Percentiles rank a stretch among this genome's conserved stretches.
These are phyloP conservation scores for Fusarium sp. DNA, from an alignment of 2,329 filamentous ascomycete genomes.

Conservation along the genomic window DNA sequence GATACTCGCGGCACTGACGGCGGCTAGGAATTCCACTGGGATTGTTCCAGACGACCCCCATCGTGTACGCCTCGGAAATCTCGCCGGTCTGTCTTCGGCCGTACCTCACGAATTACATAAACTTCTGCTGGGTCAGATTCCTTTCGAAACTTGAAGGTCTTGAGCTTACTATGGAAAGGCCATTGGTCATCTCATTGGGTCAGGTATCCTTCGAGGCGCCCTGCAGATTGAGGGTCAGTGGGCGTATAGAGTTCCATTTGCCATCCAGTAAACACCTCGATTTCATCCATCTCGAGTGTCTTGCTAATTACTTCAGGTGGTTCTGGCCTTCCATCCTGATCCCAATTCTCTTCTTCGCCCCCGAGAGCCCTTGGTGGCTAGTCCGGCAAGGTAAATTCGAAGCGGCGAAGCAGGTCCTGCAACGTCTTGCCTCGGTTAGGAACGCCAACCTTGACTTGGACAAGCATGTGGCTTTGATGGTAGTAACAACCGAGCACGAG, in stretches of 20 bases:
- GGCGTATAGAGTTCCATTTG: neutral
- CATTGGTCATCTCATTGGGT: neutral
- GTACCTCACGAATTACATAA: constrained; percentile 23
- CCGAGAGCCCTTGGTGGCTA: neutral
- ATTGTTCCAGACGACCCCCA: neutral
- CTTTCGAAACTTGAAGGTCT: too few species aligned
- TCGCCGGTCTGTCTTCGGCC: constrained; percentile 17
- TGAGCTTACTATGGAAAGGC: neutral
- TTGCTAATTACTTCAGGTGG: neutral
- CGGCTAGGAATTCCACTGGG: neutral
- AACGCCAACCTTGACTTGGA: neutral
- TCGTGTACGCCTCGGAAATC: constrained; percentile 27
- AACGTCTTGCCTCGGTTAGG: neutral
- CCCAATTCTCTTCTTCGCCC: neutral
- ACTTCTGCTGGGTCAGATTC: neutral
- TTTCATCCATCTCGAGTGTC: neutral
- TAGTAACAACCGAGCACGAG: neutral
- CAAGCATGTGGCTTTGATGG: neutral
- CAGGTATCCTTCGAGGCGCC: neutral
- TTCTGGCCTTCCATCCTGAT: neutral
- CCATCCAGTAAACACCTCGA: neutral
- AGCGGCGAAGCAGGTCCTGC: neutral
- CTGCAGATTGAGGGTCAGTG: neutral
- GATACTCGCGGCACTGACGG: neutral
- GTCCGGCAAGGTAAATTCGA: neutral